These are phyloP conservation scores for Pichia sp. DNA, from an alignment of 1,139 yeast genomes.

Conservation along the genomic window DNA sequence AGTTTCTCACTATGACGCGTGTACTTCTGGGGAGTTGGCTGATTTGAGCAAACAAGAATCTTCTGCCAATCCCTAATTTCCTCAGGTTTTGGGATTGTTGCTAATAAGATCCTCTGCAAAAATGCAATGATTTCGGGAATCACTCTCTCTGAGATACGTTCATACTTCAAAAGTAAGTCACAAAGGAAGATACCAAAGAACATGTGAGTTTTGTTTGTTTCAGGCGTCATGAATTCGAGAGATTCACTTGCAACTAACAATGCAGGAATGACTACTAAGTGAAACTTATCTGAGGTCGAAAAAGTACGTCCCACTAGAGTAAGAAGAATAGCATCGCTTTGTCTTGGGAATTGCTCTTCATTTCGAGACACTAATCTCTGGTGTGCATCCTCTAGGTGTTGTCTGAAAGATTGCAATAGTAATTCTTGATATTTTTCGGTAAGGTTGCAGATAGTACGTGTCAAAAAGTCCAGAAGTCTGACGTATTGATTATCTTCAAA, in stretches of 20 bases:
- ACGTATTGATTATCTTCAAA: slow-evolving; percentile 29
- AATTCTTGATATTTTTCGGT: slow-evolving; percentile 61
- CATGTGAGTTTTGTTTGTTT: slow-evolving; percentile 31
- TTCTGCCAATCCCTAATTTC: slow-evolving; percentile 17
- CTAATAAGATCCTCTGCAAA: slow-evolving; percentile 44
- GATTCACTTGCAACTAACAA: slow-evolving; percentile 66
- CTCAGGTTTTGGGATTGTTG: slow-evolving; percentile 39
- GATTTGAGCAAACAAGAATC: slow-evolving; percentile 18
- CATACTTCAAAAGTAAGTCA: slow-evolving; percentile 62
- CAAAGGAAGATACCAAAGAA: slow-evolving; percentile 53
- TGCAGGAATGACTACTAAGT: slow-evolving; percentile 83
- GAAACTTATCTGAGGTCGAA: slow-evolving; percentile 95
- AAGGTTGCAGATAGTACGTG: slow-evolving; percentile 40
- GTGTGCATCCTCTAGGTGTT: slow-evolving; percentile 42
- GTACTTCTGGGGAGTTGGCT: slow-evolving; percentile 17
- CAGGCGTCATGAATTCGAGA: slow-evolving; percentile 41
- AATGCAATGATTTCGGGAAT: slow-evolving; percentile 72
- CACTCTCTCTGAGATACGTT: slow-evolving; percentile 69
- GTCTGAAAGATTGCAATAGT: slow-evolving; percentile 51
- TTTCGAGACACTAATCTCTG: slow-evolving; percentile 30
- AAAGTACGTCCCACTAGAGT: slow-evolving; percentile 67
- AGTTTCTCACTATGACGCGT: slow-evolving; percentile 18
- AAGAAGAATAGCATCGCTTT: slow-evolving; percentile 60
- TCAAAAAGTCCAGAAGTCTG: slow-evolving; percentile 35
- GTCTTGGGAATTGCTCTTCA: slow-evolving; percentile 26